Evolutionary conservation across 768 basidiomycete species (phyloP).

Genomic region (Pulveroboletus sp.): DNA sequence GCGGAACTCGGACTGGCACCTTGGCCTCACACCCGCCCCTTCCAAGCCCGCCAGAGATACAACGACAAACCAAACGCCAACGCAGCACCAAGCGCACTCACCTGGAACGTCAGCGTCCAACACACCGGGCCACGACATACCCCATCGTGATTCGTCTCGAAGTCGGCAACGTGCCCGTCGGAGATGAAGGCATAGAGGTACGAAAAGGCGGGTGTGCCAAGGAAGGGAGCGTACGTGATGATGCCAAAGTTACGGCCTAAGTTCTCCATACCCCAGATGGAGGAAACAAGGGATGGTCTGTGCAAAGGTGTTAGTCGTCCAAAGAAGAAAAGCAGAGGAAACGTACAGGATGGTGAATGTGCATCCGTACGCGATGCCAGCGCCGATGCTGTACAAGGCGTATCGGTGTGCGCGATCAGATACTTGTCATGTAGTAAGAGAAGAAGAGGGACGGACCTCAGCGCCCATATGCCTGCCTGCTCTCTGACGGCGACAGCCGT

Average conservation of each 20-base stretch:
- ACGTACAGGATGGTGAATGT: conserved; percentile 72
- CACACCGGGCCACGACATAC: conserved; percentile 60
- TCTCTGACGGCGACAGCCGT: conserved; percentile 47
- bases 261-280: conserved; percentile 69
- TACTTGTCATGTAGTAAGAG: not conserved
- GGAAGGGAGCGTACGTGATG: conserved; percentile 70
- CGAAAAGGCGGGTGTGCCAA: conserved; percentile 74
- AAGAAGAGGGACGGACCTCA: conserved; percentile 48
- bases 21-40: conserved; percentile 42
- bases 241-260: conserved; percentile 77
- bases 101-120: conserved; percentile 65
- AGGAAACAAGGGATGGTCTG: conserved; percentile 62
- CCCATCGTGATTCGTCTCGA: conserved; percentile 11
- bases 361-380: conserved; percentile 67
- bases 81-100: conserved; percentile 42
- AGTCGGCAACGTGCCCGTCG: conserved; percentile 42
- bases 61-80: conserved; percentile 44
- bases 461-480: conserved; percentile 58
- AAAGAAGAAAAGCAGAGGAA: not conserved
- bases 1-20: too few relatives aligned
- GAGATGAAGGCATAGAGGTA: conserved; percentile 76
- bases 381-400: conserved; percentile 48
- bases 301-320: not conserved
- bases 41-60: conserved; percentile 65
- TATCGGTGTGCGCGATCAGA: conserved; percentile 1